phyloP scores from a whole-genome alignment of 1,139 yeast species.

The Lizanozyma gosingica region DNA sequence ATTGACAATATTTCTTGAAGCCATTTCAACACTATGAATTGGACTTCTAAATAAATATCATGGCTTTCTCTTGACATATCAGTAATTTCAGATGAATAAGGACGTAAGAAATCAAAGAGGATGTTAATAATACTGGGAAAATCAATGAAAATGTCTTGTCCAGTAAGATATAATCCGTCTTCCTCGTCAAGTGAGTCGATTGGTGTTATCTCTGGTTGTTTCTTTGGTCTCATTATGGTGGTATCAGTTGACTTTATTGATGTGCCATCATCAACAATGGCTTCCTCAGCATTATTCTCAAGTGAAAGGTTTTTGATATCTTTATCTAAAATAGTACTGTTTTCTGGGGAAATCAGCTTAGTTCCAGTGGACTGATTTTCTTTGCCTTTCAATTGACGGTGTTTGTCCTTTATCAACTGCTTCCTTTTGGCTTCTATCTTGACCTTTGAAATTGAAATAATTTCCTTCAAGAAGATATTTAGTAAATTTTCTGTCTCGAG shows the following conservation, averaged over 20 bases:
- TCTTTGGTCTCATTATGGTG: conserved; percentile 5
- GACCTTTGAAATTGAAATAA: conserved; percentile 62
- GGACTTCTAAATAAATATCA: conserved; percentile 63
- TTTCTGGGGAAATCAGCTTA: not conserved
- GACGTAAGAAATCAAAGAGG: conserved; percentile 66
- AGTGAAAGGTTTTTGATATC: not conserved
- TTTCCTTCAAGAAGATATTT: conserved; percentile 71
- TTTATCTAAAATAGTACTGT: not conserved
- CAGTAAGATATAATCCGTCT: conserved; percentile 63
- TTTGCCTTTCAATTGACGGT: not conserved
- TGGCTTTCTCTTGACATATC: conserved; percentile 30
- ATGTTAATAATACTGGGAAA: conserved; percentile 76
- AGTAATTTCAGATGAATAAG: conserved; percentile 22
- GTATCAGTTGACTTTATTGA: not conserved
- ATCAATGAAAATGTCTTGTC: conserved; percentile 81
- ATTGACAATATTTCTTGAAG: conserved; percentile 63
- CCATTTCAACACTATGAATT: conserved; percentile 78
- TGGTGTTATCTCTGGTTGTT: conserved; percentile 3
- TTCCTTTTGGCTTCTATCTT: conserved; percentile 40
- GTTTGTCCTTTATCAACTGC: conserved; percentile 13
- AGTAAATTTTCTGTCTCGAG: conserved; percentile 75
- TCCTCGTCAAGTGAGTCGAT: conserved; percentile 3
- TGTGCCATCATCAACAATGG: not conserved
- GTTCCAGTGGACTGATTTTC: not conserved
- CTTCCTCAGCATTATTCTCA: not conserved